Percentiles rank a stretch among this genome's conserved stretches.
Conservation (phyloP, 2,329 filamentous ascomycete species). For the Microdochium nivale region DNA sequence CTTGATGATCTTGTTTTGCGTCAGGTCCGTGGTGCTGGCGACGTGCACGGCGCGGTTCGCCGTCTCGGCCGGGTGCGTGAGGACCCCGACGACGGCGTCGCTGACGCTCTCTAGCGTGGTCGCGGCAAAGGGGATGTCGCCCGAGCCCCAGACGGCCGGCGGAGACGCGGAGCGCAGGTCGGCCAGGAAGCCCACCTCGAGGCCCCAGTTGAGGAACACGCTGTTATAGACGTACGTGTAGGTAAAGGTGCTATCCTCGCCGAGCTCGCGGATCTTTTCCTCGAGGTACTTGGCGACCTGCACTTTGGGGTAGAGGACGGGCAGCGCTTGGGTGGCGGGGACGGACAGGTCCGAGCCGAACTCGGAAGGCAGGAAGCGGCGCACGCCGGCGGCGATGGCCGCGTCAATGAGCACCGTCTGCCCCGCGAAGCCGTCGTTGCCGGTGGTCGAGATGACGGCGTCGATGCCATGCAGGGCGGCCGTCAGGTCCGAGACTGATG, state of each 20-base stretch:
- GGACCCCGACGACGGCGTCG: conserved; percentile 35
- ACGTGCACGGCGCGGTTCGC: conserved; percentile 45
- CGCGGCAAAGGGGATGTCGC: conserved; percentile 32
- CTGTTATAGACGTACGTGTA: conserved; percentile 32
- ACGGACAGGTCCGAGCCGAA: conserved; percentile 31
- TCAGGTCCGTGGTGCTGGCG: conserved; percentile 33
- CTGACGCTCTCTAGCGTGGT: conserved; percentile 37
- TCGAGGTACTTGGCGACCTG: conserved; percentile 8
- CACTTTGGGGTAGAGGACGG: conserved; percentile 11
- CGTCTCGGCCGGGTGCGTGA: conserved; percentile 35
- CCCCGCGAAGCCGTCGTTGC: conserved; percentile 23
- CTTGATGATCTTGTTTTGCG: conserved; percentile 40
- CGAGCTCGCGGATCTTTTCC: conserved; percentile 7
- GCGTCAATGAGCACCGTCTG: conserved; percentile 48
- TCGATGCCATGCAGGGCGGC: conserved; percentile 46
- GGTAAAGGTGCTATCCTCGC: conserved; percentile 4
- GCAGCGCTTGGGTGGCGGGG: conserved; percentile 7
- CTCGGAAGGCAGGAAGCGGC: conserved; percentile 54
- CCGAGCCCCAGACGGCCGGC: conserved; percentile 38
- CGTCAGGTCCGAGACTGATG: conserved; percentile 34
- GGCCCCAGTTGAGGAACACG: conserved; percentile 16
- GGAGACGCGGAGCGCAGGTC: conserved; percentile 6
- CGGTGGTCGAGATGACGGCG: conserved; percentile 40
- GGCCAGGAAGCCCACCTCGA: conserved; percentile 8
- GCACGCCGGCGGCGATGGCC: conserved; percentile 48